Percentiles rank a stretch among this genome's conserved stretches.
Evolutionary conservation across 305 asterid genomes (phyloP).

Genomic region (Fraxinus velutina): DNA sequence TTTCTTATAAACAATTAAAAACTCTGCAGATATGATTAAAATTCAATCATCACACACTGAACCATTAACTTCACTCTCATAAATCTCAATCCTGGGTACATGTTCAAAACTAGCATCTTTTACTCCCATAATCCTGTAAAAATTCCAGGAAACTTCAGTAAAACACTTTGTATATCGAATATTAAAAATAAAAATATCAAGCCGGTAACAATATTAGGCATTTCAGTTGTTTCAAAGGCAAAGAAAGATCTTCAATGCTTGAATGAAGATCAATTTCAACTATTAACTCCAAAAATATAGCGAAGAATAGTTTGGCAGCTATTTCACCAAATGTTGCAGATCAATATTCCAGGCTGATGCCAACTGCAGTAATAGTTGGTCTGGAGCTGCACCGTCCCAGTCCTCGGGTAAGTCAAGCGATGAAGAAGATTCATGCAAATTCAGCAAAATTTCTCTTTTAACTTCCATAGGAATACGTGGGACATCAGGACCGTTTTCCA

Average conservation of each 20-base stretch:
- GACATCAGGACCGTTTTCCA: slow-evolving; percentile 73
- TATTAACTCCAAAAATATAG: slow-evolving; percentile 6
- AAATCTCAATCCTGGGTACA: background rate
- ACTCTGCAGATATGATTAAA: slow-evolving; percentile 17
- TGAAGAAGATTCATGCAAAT: slow-evolving; percentile 67
- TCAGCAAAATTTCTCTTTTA: slow-evolving; percentile 63
- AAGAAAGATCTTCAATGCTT: background rate
- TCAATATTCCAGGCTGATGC: slow-evolving; percentile 91
- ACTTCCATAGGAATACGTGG: slow-evolving; percentile 64
- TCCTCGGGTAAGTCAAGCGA: slow-evolving; percentile 68
- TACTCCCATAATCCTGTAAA: background rate
- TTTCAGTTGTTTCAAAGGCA: background rate
- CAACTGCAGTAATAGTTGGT: slow-evolving; percentile 70
- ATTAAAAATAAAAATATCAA: background rate
- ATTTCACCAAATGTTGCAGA: slow-evolving; percentile 66
- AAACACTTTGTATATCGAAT: background rate
- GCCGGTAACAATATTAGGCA: background rate
- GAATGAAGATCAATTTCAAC: background rate
- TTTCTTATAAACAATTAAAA: slow-evolving; percentile 4
- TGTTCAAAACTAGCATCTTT: background rate
- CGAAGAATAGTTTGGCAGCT: slow-evolving; percentile 23
- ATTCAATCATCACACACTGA: slow-evolving; percentile 20
- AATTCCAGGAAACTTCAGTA: background rate
- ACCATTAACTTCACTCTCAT: background rate
- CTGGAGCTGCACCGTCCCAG: slow-evolving; percentile 89